phyloP scores from a whole-genome alignment of 768 basidiomycete genomes.

The Kwoniella dejecticola region DNA sequence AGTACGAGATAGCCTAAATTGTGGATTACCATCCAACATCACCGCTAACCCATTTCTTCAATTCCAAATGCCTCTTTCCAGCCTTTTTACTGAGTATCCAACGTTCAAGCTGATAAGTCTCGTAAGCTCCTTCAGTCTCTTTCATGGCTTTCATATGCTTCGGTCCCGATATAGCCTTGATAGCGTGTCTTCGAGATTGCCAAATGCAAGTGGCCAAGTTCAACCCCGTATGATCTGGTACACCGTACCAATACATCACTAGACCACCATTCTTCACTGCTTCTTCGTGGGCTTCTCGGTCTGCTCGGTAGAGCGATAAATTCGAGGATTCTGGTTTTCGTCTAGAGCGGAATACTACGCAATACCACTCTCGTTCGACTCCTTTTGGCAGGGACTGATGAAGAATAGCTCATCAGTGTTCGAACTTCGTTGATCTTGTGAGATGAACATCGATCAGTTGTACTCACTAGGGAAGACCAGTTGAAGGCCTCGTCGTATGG shows the following conservation, averaged over 20 bases:
- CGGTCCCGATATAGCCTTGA: slow-evolving; percentile 75
- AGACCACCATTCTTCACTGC: slow-evolving; percentile 74
- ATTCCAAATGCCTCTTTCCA: slow-evolving; percentile 64
- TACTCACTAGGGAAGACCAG: slow-evolving; percentile 74
- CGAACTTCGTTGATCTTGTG: too few species aligned
- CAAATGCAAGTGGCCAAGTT: slow-evolving; percentile 97
- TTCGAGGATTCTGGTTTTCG: slow-evolving; percentile 59
- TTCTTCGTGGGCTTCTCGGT: slow-evolving; percentile 86
- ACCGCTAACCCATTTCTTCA: slow-evolving; percentile 66
- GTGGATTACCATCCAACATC: slow-evolving; percentile 69
- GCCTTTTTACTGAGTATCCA: slow-evolving; percentile 68
- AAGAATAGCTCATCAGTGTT: background rate
- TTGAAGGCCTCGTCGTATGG: slow-evolving; percentile 83
- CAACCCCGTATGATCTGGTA: slow-evolving; percentile 72
- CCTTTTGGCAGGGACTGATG: slow-evolving; percentile 25
- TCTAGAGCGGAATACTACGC: slow-evolving; percentile 82
- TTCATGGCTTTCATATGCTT: slow-evolving; percentile 81
- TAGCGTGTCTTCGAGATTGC: slow-evolving; percentile 66
- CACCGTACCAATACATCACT: slow-evolving; percentile 92
- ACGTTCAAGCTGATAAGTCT: slow-evolving; percentile 75
- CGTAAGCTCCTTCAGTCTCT: slow-evolving; percentile 68
- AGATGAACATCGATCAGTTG: background rate
- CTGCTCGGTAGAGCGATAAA: slow-evolving; percentile 72
- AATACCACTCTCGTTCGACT: slow-evolving; percentile 60
- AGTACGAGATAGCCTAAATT: too few species aligned